Conservation (phyloP, 805 yeast genomes). For the Kuraishia cidri region DNA sequence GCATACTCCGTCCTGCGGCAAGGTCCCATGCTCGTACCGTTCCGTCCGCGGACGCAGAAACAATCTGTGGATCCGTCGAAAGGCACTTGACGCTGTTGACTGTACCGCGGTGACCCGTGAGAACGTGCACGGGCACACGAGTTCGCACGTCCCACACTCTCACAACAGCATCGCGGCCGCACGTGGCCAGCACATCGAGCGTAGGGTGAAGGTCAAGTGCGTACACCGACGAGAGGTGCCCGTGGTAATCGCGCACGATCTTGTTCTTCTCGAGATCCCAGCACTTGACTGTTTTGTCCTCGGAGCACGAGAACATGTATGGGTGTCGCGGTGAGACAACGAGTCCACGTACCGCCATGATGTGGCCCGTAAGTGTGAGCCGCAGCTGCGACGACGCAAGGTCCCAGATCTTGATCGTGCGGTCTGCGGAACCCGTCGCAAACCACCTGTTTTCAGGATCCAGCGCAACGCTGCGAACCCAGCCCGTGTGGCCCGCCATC, state of each 20-base stretch:
- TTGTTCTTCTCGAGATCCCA: constrained; percentile 92
- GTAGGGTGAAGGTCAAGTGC: constrained; percentile 83
- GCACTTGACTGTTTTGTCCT: constrained; percentile 86
- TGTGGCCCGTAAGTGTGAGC: constrained; percentile 82
- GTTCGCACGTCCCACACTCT: constrained; percentile 93
- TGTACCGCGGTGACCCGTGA: constrained; percentile 76
- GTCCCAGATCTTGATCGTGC: constrained; percentile 90
- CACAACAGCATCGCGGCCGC: constrained; percentile 81
- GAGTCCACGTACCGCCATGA: constrained; percentile 78
- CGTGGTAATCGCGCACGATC: constrained; percentile 82
- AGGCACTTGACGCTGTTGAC: constrained; percentile 63
- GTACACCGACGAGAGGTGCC: constrained; percentile 87
- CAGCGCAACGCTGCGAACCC: constrained; percentile 75
- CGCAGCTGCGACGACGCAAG: constrained; percentile 60
- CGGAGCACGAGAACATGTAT: constrained; percentile 85
- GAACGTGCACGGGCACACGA: constrained; percentile 60
- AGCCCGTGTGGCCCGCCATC: constrained; percentile 85
- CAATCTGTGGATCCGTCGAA: constrained; percentile 74
- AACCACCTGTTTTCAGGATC: constrained; percentile 91
- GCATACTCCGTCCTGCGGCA: constrained; percentile 62
- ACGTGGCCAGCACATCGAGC: constrained; percentile 74
- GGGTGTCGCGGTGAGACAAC: constrained; percentile 72
- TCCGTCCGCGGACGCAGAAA: constrained; percentile 77
- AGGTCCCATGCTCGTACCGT: constrained; percentile 89
- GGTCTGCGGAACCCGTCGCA: constrained; percentile 85